Base-by-base conservation (phyloP, 352 stramenopile species). In the Pythium graminicola region DNA sequence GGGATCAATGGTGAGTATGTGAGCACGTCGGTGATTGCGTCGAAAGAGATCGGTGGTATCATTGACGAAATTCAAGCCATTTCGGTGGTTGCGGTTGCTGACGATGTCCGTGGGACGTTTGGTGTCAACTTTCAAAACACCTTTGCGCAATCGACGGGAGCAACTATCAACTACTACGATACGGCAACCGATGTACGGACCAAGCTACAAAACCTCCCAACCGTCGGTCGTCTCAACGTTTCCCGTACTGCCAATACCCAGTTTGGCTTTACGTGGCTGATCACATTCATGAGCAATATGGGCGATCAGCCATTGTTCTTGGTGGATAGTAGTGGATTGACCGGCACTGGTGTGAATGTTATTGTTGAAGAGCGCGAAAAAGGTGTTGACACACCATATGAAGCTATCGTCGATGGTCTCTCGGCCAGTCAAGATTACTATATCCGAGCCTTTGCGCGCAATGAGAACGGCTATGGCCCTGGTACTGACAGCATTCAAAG, bases 211-310 rank as follows among this genome's bases (percentile, higher is more conserved):
- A 79, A 67, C 19, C 22, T 92, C 1, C 64, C 81, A 23, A 81
- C 78, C 0, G 60, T 89, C 22, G 81, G 81, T 2, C 67, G 67
- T 4, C 27, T 89, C 22, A 85, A 85, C 38, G 75, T 92, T 24
- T 82, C 72, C 14, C 71, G 67, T 6, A 54, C 35, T 1, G 42
- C 50, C 3, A 86, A 85, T 49, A 45, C 43, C 1, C 23, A 64
- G 16, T 84, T 73, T 31, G 81, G 81, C 6, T 69, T 60, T 17
- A 85, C 65, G 24, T 92, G 81, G 81, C 75, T 57, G 1, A 68
- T 92, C 38, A 83, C 63, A 8, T 92, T 92, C 38, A 31, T 85
- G 16, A 76, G 74, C 0, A 92, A 92, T 50, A 66, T 73, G 3
- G 81, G 81, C 1, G 75, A 89, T 22, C 55, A 79, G 26, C 81